Percentiles rank a stretch among this genome's conserved stretches.
Conservation (phyloP, 176 grass and related monocot species). For the Microstegium vimineum region DNA sequence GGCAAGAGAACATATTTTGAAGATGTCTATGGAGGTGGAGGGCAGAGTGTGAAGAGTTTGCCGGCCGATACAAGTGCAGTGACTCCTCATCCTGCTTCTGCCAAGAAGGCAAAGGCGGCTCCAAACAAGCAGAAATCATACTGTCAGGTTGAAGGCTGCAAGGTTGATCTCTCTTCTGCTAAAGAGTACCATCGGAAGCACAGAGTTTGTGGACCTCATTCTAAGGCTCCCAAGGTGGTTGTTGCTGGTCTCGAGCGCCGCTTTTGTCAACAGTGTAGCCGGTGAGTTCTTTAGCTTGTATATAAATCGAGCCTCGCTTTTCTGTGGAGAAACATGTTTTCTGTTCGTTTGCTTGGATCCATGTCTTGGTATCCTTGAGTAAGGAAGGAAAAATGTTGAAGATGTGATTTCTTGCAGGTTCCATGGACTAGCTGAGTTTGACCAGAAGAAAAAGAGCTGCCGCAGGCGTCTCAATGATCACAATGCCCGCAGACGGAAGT, state of each 20-base stretch:
- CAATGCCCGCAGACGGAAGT: constrained; percentile 88
- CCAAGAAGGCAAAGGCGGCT: constrained; percentile 45
- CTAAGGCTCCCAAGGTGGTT: constrained; percentile 64
- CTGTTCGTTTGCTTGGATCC: background rate
- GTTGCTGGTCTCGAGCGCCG: constrained; percentile 80
- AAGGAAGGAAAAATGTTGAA: background rate
- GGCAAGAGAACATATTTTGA: constrained; percentile 68
- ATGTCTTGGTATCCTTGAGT: background rate
- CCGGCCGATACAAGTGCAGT: background rate
- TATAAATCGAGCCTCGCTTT: background rate
- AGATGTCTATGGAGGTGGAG: constrained; percentile 43
- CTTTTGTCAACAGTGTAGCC: constrained; percentile 98
- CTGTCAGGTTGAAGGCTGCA: constrained; percentile 97
- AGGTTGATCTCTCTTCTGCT: constrained; percentile 62
- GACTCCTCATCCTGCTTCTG: constrained; percentile 1
- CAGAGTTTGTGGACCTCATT: constrained; percentile 70
- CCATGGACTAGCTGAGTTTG: constrained; percentile 84
- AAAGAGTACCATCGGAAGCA: constrained; percentile 96
- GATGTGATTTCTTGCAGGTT: constrained; percentile 48
- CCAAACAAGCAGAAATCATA: constrained; percentile 24
- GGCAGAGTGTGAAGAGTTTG: constrained; percentile 31
- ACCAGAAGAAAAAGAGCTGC: constrained; percentile 92
- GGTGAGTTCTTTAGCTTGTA: constrained; percentile 43
- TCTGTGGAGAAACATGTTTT: background rate
- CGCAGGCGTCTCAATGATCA: constrained; percentile 89